Evolutionary conservation across 2,329 filamentous ascomycete genomes (phyloP), one percentile per base, ranked within the genome.

Genomic region (Sphaceloma murrayae): DNA sequence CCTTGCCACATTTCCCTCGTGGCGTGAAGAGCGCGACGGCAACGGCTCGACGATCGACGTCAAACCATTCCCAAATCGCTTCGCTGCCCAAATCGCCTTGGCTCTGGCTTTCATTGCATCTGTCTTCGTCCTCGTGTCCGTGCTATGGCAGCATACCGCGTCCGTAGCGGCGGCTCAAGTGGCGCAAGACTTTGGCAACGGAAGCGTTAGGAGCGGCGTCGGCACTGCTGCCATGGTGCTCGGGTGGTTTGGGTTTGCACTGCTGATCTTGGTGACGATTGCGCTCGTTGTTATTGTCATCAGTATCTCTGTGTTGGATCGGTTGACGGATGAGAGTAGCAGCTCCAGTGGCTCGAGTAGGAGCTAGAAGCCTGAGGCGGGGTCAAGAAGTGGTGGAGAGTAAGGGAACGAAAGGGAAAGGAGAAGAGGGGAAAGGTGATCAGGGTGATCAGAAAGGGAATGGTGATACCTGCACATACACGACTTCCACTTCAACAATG

Each of bases 161-260:
- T 95, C 89, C 0, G 91, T 98, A 1, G 89, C 89, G 24, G 91
- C 91, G 16, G 87, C 86, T 48, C 84, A 93, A 52, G 88, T 98
- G 52, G 86, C 88, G 1, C 85, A 94, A 69, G 87, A 94, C 58
- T 77, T 95, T 53, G 88, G 82, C 26, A 95, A 95, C 62, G 88
- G 88, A 32, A 85, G 80, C 52, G 85, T 95, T 46, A 78, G 74
- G 61, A 85, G 81, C 46, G 88, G 88, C 24, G 86, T 95, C 9
- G 88, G 88, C n/a, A 88, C 85, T 38, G 85, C 82, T 29, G 89
- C 91, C 46, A 96, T 98, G 85, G 85, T 95, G 13, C 73, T 98
- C 58, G 91, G 91, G 48, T 98, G 91, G 91, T 96, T 98, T 65
- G 85, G 85, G 31, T 96, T 98, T 59, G 82, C 85, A 16, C 65